phyloP scores from a whole-genome alignment of 148 eudicot genomes.

The Persicaria maculosa region DNA sequence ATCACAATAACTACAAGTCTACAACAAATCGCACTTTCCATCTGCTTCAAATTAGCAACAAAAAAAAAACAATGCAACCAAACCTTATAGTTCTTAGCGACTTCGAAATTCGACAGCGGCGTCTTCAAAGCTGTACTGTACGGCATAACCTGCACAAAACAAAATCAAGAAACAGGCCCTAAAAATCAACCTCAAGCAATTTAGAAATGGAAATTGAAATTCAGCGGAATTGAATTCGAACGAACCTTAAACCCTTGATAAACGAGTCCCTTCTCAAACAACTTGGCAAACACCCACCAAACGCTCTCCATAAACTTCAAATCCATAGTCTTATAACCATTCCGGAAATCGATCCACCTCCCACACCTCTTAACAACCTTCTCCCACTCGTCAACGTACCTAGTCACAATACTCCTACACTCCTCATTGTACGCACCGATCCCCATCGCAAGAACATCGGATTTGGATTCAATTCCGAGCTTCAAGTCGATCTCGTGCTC shows the following conservation, averaged over 20 bases:
- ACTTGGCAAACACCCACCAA: slow-evolving; percentile 87
- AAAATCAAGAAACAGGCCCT: not conserved
- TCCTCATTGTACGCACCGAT: slow-evolving; percentile 82
- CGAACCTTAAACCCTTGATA: slow-evolving; percentile 86
- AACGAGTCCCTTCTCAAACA: slow-evolving; percentile 63
- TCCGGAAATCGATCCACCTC: slow-evolving; percentile 84
- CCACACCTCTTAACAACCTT: slow-evolving; percentile 61
- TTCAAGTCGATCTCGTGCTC: slow-evolving; percentile 79
- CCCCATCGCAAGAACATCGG: slow-evolving; percentile 79
- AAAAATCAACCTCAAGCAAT: too few relatives aligned
- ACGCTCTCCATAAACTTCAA: slow-evolving; percentile 75
- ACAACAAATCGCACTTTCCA: not conserved
- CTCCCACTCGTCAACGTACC: slow-evolving; percentile 92
- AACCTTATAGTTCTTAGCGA: slow-evolving; percentile 88
- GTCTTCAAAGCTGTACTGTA: slow-evolving; percentile 97
- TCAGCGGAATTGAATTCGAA: too few relatives aligned
- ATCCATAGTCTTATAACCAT: slow-evolving; percentile 97
- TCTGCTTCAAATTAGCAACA: not conserved
- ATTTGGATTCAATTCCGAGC: slow-evolving; percentile 52
- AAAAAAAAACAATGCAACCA: not conserved
- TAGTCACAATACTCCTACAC: slow-evolving; percentile 78
- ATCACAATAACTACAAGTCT: not conserved
- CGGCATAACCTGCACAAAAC: slow-evolving; percentile 79
- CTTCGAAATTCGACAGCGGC: slow-evolving; percentile 93
- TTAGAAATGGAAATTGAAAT: too few relatives aligned